Conservation (phyloP, 441 rosid species). For the Arabidopsis hybrid region DNA sequence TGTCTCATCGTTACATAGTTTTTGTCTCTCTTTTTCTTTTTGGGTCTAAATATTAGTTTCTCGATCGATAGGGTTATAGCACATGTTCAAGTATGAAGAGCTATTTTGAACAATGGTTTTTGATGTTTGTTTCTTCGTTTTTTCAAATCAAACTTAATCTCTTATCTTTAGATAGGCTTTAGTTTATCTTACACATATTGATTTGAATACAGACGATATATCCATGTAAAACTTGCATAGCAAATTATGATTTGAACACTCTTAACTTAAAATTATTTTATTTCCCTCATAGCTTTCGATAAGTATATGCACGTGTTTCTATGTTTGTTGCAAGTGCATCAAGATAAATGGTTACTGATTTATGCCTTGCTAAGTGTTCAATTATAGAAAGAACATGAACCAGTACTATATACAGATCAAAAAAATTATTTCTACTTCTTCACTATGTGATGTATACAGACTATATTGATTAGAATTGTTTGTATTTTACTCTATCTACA, state of each 20-base stretch:
- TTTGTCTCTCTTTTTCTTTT: not conserved
- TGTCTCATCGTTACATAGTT: not conserved
- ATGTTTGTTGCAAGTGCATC: slow-evolving; percentile 7
- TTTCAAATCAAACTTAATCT: not conserved
- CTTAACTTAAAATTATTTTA: too few relatives aligned
- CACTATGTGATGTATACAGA: not conserved
- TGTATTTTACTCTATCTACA: not conserved
- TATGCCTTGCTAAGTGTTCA: slow-evolving; percentile 13
- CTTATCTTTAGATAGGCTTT: too few relatives aligned
- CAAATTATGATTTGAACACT: not conserved
- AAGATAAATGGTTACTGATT: not conserved
- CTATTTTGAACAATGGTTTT: not conserved
- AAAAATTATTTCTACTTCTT: not conserved
- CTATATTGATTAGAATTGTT: not conserved
- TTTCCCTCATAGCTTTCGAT: too few relatives aligned
- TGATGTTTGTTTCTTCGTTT: slow-evolving; percentile 2
- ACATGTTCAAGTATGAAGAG: not conserved
- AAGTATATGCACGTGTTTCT: slow-evolving; percentile 1
- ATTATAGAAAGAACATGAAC: slow-evolving; percentile 7
- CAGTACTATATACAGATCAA: not conserved
- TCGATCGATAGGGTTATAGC: not conserved
- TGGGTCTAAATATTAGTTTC: not conserved
- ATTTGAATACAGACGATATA: not conserved
- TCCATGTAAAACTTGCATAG: not conserved
- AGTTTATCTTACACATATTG: not conserved